These are phyloP conservation scores for Cucumis hystrix DNA, from an alignment of 306 rosid species.

Conservation along the genomic window DNA sequence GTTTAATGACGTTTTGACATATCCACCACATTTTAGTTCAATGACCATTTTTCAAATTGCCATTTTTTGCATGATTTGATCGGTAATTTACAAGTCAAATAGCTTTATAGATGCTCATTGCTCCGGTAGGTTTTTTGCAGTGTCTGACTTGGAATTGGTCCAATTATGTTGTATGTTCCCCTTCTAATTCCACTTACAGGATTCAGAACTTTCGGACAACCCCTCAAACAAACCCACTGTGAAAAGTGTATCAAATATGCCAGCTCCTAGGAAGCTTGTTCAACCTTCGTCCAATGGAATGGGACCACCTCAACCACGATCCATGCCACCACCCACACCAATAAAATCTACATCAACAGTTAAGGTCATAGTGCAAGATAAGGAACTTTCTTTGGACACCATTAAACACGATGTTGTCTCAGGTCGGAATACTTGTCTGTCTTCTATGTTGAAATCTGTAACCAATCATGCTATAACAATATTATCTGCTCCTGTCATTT, in stretches of 20 bases:
- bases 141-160: neutral
- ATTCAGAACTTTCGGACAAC: conserved; percentile 17
- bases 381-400: conserved; percentile 24
- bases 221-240: conserved; percentile 23
- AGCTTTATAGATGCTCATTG: neutral
- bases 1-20: neutral
- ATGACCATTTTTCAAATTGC: neutral
- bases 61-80: neutral
- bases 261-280: conserved; percentile 68
- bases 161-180: conserved; percentile 24
- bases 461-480: neutral
- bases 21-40: neutral
- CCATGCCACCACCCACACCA: conserved; percentile 52
- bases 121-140: neutral
- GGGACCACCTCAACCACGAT: conserved; percentile 37
- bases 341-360: conserved; percentile 37
- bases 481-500: neutral
- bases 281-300: conserved; percentile 30
- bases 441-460: neutral
- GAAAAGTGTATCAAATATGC: conserved; percentile 67
- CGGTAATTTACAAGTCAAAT: neutral
- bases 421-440: conserved; percentile 28
- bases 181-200: conserved; percentile 44
- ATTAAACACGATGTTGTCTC: conserved; percentile 42
- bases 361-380: conserved; percentile 26